phyloP scores from a whole-genome alignment of 1,139 yeast species.

The Protomyces inundatus region DNA sequence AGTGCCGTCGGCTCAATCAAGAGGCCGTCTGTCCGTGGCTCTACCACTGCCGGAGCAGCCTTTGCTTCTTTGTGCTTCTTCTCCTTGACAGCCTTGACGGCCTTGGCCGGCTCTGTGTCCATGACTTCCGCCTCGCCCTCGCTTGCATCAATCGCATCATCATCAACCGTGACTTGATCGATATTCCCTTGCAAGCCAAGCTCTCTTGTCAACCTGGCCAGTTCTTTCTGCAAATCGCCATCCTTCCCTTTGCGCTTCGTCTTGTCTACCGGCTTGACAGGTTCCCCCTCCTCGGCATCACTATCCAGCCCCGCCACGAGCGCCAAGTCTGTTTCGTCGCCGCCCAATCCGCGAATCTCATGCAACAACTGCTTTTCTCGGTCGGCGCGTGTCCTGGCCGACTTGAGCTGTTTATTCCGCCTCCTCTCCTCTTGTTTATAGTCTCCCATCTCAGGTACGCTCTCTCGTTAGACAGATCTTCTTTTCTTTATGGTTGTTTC shows the following conservation, averaged over 20 bases:
- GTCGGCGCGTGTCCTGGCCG: conserved; percentile 1
- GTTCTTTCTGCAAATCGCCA: conserved; percentile 52
- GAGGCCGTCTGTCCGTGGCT: conserved; percentile 5
- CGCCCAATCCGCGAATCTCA: conserved; percentile 50
- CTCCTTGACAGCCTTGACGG: conserved; percentile 40
- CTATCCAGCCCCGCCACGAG: conserved; percentile 48
- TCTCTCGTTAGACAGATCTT: neutral
- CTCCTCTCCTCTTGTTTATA: conserved; percentile 11
- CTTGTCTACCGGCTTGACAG: conserved; percentile 10
- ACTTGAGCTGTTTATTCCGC: conserved; percentile 17
- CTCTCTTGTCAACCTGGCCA: conserved; percentile 42
- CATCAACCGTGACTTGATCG: conserved; percentile 58
- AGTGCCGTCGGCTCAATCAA: conserved; percentile 9
- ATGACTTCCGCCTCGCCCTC: conserved; percentile 4
- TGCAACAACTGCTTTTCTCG: conserved; percentile 27
- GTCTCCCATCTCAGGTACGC: conserved; percentile 1
- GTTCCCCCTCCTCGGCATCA: conserved; percentile 42
- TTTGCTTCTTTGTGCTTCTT: conserved; percentile 36
- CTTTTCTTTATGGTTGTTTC: neutral
- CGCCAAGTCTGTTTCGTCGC: conserved; percentile 59
- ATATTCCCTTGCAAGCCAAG: conserved; percentile 54
- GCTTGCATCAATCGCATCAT: conserved; percentile 41
- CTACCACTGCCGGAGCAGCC: conserved; percentile 25
- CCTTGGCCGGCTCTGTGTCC: conserved; percentile 36
- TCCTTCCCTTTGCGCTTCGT: conserved; percentile 43